Evolutionary conservation across 208 protist species (phyloP), one percentile per base, ranked within the genome.

Genomic region (Acanthamoeba culbertsoni): DNA sequence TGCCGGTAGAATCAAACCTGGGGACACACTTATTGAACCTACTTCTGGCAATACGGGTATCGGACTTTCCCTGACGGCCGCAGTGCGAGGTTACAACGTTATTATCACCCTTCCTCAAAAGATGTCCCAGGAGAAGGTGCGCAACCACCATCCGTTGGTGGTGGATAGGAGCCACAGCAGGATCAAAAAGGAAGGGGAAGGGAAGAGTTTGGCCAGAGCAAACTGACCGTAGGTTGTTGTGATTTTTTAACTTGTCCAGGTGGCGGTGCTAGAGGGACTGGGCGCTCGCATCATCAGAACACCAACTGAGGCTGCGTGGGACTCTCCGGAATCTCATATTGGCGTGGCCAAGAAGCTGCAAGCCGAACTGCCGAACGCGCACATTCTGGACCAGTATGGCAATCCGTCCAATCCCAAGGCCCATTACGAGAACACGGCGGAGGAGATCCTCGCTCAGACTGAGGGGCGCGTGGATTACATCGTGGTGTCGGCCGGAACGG

Each of bases 71-170:
- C 95, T 99, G 88, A 97, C 98, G n/a, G 98, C 98, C 37, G 98
- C 98, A 28, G 97, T 98, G 31, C 97, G 97, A 82, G 98, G 99
- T 51, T 99, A 99, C 96, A 94, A 96, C 42, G 99, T 99, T 97
- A 97, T 99, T 88, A 99, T 99, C 94, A 99, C 98, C 68, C 97
- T 99, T 95, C 98, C 99, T 31, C 98, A 99, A 94, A 99, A 99
- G 96, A 99, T 99, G 99, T 99, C 97, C 40, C 96, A 99, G 75
- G 99, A 99, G 95, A 99, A 99, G 96, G 98, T 91, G n/a, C n/a
- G n/a, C n/a, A n/a, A n/a, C n/a, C n/a, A n/a, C n/a, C n/a, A n/a
- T n/a, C n/a, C n/a, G n/a, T n/a, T n/a, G n/a, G n/a, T n/a, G n/a
- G n/a, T n/a, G n/a, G n/a, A n/a, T n/a, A n/a, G n/a, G n/a, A n/a